Evolutionary conservation across 164 flowering plant genomes (phyloP).

Genomic region (Aristolochia contorta): DNA sequence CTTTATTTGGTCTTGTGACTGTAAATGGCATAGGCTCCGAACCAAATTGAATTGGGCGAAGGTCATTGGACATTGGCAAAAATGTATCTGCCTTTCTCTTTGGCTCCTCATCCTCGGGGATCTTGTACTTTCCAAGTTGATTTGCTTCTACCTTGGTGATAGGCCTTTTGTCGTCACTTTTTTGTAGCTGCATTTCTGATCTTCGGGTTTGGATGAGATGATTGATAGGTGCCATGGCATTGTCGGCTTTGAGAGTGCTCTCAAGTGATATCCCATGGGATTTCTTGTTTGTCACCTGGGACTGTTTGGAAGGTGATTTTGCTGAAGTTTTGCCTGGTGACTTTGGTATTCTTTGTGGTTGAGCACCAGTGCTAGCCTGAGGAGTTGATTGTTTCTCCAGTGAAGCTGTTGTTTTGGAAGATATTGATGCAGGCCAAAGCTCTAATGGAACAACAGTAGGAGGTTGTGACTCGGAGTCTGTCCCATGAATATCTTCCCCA

Average conservation of each 20-base stretch:
- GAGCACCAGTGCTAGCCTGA: neutral
- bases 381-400: neutral
- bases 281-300: neutral
- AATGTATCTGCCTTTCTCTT: conserved; percentile 6
- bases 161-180: conserved; percentile 12
- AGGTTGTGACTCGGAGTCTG: too few relatives aligned
- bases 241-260: conserved; percentile 1
- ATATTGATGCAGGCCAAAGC: too few relatives aligned
- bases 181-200: conserved; percentile 10
- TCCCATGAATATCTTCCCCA: neutral
- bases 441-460: neutral
- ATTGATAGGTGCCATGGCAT: neutral
- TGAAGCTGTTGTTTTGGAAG: neutral
- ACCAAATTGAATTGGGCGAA: conserved; percentile 5
- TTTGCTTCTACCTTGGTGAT: conserved; percentile 6
- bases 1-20: conserved; percentile 4
- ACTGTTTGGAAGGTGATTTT: neutral
- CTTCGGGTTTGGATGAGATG: conserved; percentile 1
- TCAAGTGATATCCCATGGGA: neutral
- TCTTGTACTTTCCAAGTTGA: conserved; percentile 8
- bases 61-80: conserved; percentile 12
- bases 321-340: neutral
- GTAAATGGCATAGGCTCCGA: neutral
- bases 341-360: neutral
- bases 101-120: conserved; percentile 9